A percentile compares a stretch with the other conserved stretches of the same genome.
Evolutionary conservation across 805 yeast genomes (phyloP).

Genomic region (Vanderwaltozyma tropicalis): DNA sequence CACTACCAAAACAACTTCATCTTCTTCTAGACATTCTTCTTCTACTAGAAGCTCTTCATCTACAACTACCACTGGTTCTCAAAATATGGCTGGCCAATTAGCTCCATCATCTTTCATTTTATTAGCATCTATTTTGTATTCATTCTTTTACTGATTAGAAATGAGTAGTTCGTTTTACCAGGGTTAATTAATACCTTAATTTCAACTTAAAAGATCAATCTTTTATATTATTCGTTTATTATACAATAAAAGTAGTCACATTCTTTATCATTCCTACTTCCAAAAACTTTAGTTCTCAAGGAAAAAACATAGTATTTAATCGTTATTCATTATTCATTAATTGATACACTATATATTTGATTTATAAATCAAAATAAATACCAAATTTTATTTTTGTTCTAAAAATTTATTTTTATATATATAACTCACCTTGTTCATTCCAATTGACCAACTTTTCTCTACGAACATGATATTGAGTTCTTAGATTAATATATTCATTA

Average conservation of each 20-base stretch:
- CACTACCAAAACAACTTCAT: slow-evolving; percentile 2
- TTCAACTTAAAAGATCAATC: too few species aligned
- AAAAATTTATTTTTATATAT: not conserved
- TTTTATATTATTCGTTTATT: too few species aligned
- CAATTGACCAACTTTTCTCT: slow-evolving; percentile 40
- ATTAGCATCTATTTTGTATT: not conserved
- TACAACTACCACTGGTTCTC: not conserved
- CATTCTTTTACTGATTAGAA: not conserved
- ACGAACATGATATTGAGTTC: slow-evolving; percentile 36
- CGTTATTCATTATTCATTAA: too few species aligned
- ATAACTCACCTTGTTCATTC: slow-evolving; percentile 18
- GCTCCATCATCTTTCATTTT: not conserved
- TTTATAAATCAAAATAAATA: not conserved
- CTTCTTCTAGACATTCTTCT: not conserved
- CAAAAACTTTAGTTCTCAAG: too few species aligned
- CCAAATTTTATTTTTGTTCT: not conserved
- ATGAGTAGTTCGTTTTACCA: too few species aligned
- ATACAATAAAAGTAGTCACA: too few species aligned
- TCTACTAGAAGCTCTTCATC: not conserved
- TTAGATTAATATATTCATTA: slow-evolving; percentile 30
- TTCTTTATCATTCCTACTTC: not conserved
- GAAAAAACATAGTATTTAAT: too few species aligned
- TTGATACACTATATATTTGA: too few species aligned
- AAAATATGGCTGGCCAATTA: not conserved
- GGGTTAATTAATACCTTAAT: not conserved